Evolutionary conservation across 352 stramenopile genomes (phyloP).

Genomic region (Pythium brachiatum): DNA sequence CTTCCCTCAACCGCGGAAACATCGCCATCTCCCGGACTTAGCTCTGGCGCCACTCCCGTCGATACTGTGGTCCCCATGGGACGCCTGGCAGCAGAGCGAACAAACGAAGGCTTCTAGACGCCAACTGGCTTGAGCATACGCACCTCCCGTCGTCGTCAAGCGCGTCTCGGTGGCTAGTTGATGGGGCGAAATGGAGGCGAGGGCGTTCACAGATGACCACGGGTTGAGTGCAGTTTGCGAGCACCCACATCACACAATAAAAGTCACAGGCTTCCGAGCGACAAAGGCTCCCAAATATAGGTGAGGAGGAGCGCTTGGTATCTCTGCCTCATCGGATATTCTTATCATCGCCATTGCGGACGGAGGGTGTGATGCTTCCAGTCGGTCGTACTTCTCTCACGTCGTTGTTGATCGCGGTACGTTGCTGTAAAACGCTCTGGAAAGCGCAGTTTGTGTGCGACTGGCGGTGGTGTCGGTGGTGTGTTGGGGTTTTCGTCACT

Average conservation of each 20-base stretch:
- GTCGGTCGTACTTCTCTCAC: background rate
- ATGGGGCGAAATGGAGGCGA: background rate
- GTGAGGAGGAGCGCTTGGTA: no score
- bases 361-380: background rate
- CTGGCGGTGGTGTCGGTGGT: background rate
- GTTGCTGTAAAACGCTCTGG: constrained; percentile 3
- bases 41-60: background rate
- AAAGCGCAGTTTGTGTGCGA: background rate
- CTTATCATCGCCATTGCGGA: background rate
- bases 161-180: background rate
- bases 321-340: background rate
- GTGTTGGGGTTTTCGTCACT: background rate
- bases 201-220: background rate
- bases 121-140: background rate
- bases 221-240: background rate
- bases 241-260: no score
- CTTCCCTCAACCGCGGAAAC: background rate
- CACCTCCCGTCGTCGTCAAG: background rate
- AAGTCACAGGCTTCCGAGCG: no score
- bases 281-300: background rate
- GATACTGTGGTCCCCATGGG: background rate
- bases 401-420: constrained; percentile 2
- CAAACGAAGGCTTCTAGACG: background rate
- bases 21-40: background rate
- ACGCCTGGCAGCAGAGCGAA: background rate